Evolutionary conservation across 768 basidiomycete genomes (phyloP).

Genomic region (Tricholoma bakamatsutake): DNA sequence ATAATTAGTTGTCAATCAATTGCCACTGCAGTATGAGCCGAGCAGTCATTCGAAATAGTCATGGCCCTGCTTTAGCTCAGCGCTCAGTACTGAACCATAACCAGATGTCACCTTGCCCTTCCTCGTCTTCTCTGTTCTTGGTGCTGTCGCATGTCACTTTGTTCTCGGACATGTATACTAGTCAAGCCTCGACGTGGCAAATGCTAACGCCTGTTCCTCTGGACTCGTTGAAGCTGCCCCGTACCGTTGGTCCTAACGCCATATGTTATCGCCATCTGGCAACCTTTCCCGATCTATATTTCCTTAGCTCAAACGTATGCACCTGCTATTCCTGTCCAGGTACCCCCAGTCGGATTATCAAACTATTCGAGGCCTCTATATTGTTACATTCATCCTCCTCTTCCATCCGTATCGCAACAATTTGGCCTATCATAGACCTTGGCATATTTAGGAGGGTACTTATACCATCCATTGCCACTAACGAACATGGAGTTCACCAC

Average conservation of each 20-base stretch:
- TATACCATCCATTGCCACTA: constrained; percentile 28
- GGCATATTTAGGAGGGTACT: constrained; percentile 26
- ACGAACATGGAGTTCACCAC: constrained; percentile 26
- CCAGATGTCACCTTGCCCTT: constrained; percentile 24
- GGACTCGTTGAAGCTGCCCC: constrained; percentile 15
- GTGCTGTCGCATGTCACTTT: constrained; percentile 27
- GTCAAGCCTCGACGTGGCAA: constrained; percentile 22
- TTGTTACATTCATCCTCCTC: constrained; percentile 35
- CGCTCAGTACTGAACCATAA: not conserved
- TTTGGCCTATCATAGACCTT: constrained; percentile 31
- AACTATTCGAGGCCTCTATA: constrained; percentile 32
- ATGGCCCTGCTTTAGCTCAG: not conserved
- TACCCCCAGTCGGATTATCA: constrained; percentile 30
- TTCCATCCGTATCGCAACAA: constrained; percentile 33
- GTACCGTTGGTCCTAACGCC: constrained; percentile 27
- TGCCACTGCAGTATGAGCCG: not conserved
- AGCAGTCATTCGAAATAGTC: not conserved
- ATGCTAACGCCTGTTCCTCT: constrained; percentile 29
- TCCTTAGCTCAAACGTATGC: constrained; percentile 32
- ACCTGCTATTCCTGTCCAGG: constrained; percentile 30
- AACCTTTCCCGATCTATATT: constrained; percentile 43
- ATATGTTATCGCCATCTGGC: constrained; percentile 48
- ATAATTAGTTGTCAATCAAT: too few species aligned
- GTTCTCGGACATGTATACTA: constrained; percentile 28
- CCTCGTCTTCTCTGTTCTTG: constrained; percentile 33